Conservation (phyloP, 768 basidiomycete species). For the Serendipita sp. region DNA sequence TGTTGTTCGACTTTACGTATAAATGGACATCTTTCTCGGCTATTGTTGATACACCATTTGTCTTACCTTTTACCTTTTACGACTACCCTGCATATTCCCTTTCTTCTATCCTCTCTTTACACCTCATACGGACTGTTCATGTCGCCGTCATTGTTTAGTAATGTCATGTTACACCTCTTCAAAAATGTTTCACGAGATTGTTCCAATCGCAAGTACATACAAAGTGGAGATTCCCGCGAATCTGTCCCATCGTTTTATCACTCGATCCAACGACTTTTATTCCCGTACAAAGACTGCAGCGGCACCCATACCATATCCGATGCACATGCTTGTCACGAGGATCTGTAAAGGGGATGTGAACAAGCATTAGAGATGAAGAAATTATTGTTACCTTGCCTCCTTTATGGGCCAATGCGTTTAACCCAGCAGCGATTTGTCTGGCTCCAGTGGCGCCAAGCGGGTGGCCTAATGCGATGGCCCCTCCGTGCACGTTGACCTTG, state of each 20-base stretch:
- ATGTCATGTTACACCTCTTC: too few relatives aligned
- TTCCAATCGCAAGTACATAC: too few relatives aligned
- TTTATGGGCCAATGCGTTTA: slow-evolving; percentile 29
- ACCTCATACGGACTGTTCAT: too few relatives aligned
- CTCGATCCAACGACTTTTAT: too few relatives aligned
- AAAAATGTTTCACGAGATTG: too few relatives aligned
- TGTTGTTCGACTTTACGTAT: neutral
- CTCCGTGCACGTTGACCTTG: slow-evolving; percentile 79
- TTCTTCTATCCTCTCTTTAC: neutral
- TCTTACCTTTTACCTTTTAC: too few relatives aligned
- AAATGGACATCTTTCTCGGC: neutral
- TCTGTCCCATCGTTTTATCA: too few relatives aligned
- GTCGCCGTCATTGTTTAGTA: too few relatives aligned
- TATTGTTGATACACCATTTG: too few relatives aligned
- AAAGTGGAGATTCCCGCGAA: too few relatives aligned
- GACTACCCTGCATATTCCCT: too few relatives aligned
- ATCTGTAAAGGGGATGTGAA: slow-evolving; percentile 28
- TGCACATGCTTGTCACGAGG: slow-evolving; percentile 80
- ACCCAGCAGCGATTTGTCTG: slow-evolving; percentile 70
- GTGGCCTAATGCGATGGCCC: slow-evolving; percentile 77
- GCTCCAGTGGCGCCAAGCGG: slow-evolving; percentile 77
- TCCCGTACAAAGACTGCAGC: slow-evolving; percentile 58
- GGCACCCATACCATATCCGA: slow-evolving; percentile 74
- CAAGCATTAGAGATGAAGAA: neutral
- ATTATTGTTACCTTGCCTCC: slow-evolving; percentile 16